Conservation (phyloP, 257 asterid genomes). For the Paulownia fortunei region DNA sequence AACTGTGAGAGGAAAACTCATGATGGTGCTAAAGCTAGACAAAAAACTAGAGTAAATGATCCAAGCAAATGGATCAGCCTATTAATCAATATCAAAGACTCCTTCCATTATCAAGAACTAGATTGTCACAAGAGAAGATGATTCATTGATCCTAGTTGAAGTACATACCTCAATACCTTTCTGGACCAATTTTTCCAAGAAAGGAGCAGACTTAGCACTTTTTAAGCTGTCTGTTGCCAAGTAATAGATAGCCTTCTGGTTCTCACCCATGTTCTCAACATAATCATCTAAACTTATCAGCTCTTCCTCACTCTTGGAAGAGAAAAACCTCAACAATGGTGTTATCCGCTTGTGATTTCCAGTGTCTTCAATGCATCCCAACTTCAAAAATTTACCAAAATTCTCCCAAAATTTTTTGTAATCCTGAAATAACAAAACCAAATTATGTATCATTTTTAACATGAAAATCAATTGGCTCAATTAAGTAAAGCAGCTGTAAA, state of each 20-base stretch:
- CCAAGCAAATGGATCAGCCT: neutral
- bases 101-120: conserved; percentile 12
- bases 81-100: neutral
- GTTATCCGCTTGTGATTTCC: conserved; percentile 93
- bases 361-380: conserved; percentile 97
- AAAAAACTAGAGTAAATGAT: neutral
- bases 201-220: conserved; percentile 97
- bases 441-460: neutral
- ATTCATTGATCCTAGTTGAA: neutral
- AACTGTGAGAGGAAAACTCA: neutral
- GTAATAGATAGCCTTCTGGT: conserved; percentile 89
- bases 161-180: conserved; percentile 84
- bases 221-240: conserved; percentile 96
- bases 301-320: conserved; percentile 93
- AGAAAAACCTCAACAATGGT: conserved; percentile 81
- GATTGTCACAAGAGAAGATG: neutral
- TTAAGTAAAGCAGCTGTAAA: too few species aligned
- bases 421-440: conserved; percentile 57
- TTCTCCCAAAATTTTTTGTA: conserved; percentile 99
- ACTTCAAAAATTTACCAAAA: conserved; percentile 86
- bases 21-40: neutral
- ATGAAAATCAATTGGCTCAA: neutral
- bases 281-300: conserved; percentile 89
- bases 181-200: conserved; percentile 89
- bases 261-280: conserved; percentile 95